Evolutionary conservation across 1,139 yeast species (phyloP).

Genomic region (Blastobotrys arbuscula): DNA sequence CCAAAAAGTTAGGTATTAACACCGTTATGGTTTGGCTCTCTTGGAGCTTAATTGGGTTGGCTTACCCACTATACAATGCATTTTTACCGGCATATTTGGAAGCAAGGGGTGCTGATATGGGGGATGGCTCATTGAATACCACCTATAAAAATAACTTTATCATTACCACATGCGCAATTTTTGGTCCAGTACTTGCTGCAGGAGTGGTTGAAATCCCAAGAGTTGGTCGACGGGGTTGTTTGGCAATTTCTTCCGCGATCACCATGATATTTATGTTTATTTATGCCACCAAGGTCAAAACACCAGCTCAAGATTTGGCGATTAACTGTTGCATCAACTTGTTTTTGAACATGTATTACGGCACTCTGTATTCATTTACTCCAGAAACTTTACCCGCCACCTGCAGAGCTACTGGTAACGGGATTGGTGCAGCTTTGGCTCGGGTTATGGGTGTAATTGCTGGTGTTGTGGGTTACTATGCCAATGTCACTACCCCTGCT

Average conservation of each 20-base stretch:
- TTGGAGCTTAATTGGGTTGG: conserved; percentile 49
- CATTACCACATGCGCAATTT: conserved; percentile 46
- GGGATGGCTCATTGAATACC: conserved; percentile 37
- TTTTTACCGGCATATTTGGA: conserved; percentile 47
- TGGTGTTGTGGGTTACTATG: conserved; percentile 48
- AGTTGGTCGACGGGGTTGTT: conserved; percentile 52
- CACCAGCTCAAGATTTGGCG: conserved; percentile 47
- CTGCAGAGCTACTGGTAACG: conserved; percentile 54
- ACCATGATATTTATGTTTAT: conserved; percentile 57
- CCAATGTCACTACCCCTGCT: conserved; percentile 40
- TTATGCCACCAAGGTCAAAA: conserved; percentile 47
- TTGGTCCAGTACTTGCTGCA: conserved; percentile 56
- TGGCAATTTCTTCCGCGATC: conserved; percentile 49
- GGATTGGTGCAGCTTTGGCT: conserved; percentile 43
- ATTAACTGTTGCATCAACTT: conserved; percentile 48
- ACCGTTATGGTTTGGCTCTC: conserved; percentile 41
- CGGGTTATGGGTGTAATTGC: conserved; percentile 48
- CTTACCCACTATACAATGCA: conserved; percentile 47
- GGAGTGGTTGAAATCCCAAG: background rate
- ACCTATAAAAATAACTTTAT: conserved; percentile 50
- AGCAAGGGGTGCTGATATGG: conserved; percentile 42
- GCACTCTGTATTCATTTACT: conserved; percentile 51
- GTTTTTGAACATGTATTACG: conserved; percentile 49
- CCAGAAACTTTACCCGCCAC: conserved; percentile 43
- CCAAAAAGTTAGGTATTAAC: conserved; percentile 38